Percentiles rank a stretch among this genome's conserved stretches.
Conservation (phyloP, 1,284 basidiomycete species). For the Taiwanofungus camphoratus region DNA sequence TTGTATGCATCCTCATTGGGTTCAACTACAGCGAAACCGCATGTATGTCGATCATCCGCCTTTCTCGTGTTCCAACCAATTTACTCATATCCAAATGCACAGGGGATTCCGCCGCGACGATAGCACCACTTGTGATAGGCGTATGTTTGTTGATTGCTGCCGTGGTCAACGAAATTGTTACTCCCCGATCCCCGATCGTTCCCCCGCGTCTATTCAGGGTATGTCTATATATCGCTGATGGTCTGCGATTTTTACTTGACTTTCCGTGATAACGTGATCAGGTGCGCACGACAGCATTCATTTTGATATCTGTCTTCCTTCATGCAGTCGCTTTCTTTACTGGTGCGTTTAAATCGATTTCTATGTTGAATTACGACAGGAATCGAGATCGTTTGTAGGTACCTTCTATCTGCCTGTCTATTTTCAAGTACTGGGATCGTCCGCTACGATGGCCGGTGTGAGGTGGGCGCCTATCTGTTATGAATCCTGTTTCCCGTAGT, state of each 20-base stretch:
- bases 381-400: slow-evolving; percentile 28
- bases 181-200: slow-evolving; percentile 74
- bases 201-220: slow-evolving; percentile 77
- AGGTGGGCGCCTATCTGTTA: slow-evolving; percentile 36
- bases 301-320: slow-evolving; percentile 58
- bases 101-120: slow-evolving; percentile 47
- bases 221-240: slow-evolving; percentile 8
- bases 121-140: slow-evolving; percentile 71
- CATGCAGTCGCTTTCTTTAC: slow-evolving; percentile 68
- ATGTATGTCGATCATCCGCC: slow-evolving; percentile 40
- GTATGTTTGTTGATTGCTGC: slow-evolving; percentile 49
- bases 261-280: slow-evolving; percentile 20
- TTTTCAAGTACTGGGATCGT: slow-evolving; percentile 74
- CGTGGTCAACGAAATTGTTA: slow-evolving; percentile 62
- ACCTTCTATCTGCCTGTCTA: slow-evolving; percentile 74
- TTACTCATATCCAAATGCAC: too few species aligned
- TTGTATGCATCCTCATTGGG: slow-evolving; percentile 76
- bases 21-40: slow-evolving; percentile 71
- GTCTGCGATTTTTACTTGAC: not conserved
- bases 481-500: not conserved
- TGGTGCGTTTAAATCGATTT: slow-evolving; percentile 25
- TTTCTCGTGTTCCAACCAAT: not conserved
- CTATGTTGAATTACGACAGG: not conserved
- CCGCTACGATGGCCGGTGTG: slow-evolving; percentile 71
- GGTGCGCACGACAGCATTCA: slow-evolving; percentile 69